phyloP scores from a whole-genome alignment of 163 green algal species.

The Chloromonas sp. region DNA sequence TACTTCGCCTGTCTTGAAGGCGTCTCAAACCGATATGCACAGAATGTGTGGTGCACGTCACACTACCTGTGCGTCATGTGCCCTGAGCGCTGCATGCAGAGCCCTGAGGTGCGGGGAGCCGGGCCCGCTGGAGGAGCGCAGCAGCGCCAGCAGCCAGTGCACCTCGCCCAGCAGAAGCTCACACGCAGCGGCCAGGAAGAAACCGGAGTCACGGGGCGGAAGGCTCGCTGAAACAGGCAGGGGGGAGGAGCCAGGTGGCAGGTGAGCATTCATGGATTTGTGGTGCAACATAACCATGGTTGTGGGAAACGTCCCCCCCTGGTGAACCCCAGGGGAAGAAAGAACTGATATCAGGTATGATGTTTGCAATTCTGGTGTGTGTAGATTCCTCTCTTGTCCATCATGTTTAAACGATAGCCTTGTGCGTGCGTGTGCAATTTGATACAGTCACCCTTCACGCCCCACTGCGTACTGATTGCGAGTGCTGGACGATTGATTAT shows the following conservation, averaged over 20 bases:
- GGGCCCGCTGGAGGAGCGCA: constrained; percentile 8
- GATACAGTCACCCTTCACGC: too few relatives aligned
- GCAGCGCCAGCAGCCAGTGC: constrained; percentile 29
- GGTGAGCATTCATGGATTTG: not conserved
- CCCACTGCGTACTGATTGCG: too few relatives aligned
- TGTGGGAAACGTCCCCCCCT: not conserved
- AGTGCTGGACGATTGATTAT: too few relatives aligned
- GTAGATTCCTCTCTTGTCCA: not conserved
- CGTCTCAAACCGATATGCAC: too few relatives aligned
- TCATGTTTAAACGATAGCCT: not conserved
- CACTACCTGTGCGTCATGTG: constrained; percentile 14
- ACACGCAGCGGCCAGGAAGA: constrained; percentile 18
- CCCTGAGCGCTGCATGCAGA: constrained; percentile 17
- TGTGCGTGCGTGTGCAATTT: too few relatives aligned
- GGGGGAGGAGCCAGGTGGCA: not conserved
- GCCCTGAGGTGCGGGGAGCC: constrained; percentile 20
- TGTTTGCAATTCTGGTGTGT: not conserved
- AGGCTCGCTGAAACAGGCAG: not conserved
- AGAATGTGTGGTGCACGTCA: too few relatives aligned
- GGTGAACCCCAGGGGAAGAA: not conserved
- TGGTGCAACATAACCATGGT: not conserved
- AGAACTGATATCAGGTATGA: too few relatives aligned
- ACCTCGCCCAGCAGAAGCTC: constrained; percentile 32
- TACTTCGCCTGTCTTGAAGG: too few relatives aligned
- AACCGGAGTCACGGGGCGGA: constrained; percentile 15